Evolutionary conservation across 768 basidiomycete species (phyloP), one percentile per base, ranked within the genome.

Genomic region (Termitomyces sp.): DNA sequence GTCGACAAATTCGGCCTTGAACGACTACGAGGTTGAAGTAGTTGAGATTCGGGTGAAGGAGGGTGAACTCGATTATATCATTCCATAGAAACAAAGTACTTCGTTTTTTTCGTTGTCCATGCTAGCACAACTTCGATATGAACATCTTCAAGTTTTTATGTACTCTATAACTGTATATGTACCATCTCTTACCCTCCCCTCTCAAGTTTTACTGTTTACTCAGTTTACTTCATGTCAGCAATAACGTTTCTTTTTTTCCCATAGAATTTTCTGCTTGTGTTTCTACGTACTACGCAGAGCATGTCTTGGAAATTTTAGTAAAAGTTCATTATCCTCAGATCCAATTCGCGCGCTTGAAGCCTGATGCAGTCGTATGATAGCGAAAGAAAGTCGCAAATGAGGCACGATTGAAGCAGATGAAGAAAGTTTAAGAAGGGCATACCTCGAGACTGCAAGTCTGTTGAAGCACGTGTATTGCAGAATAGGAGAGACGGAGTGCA

Each of bases 31-130:
- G 68, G 85, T 92, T 59, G 90, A 93, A 70, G 90, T 92, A 38
- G 91, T 90, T 64, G 89, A 92, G 74, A 94, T 93, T 69, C 80
- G 90, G 58, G 88, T 93, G 59, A 78, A 81, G 61, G 90, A 90
- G 65, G 87, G 82, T 52, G 91, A 93, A 64, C 74, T 92, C 51
- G 81, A 85, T 69, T 81, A 84, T 58, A 87, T 92, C 68, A 88
- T 92, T 69, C 90, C 86, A 24, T 79, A 72, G 70, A 71, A 10
- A 22, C 20, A 3, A 43, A 43, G 4, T 26, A 2, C 26, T 26
- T 26, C 0, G 7, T 24, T 8, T 30, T 10, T 35, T n/a, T 48
- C 28, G n/a, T 40, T 26, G 14, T 30, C n/a, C 22, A 30, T 32
- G 28, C 22, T 28, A 49, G 6, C 26, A 38, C 18, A n/a, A 12